These are phyloP conservation scores for Phytophthora pinifolia DNA, from an alignment of 352 stramenopile genomes.

Conservation along the genomic window DNA sequence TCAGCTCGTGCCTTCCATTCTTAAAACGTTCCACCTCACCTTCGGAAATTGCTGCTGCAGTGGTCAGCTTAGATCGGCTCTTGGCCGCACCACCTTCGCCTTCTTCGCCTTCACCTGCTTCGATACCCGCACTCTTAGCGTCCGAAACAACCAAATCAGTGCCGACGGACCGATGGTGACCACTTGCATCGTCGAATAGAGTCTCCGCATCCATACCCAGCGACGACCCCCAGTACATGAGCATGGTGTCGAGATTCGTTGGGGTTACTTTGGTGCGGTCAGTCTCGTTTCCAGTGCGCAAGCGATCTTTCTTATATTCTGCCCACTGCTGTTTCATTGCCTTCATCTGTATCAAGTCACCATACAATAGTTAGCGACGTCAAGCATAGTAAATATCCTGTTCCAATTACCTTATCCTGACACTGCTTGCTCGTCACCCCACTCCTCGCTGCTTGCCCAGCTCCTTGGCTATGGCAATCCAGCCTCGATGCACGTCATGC, in stretches of 20 bases:
- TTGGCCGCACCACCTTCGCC: no score
- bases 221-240: background rate
- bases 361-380: background rate
- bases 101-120: no score
- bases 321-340: slow-evolving; percentile 7
- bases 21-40: background rate
- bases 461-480: slow-evolving; percentile 2
- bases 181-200: background rate
- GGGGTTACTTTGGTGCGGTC: background rate
- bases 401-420: slow-evolving; percentile 1
- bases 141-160: background rate
- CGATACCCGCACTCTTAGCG: background rate
- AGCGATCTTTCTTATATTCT: background rate
- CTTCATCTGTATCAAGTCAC: no score
- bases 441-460: slow-evolving; percentile 6
- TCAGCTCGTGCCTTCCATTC: no score
- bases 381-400: no score
- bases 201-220: background rate
- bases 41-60: background rate
- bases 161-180: background rate
- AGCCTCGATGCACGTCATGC: background rate
- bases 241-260: slow-evolving; percentile 1
- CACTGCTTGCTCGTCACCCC: slow-evolving; percentile 4
- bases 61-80: background rate
- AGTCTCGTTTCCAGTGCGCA: slow-evolving; percentile 1